Conservation (phyloP, 164 flowering plant genomes). For the Cinnamomum chago region DNA sequence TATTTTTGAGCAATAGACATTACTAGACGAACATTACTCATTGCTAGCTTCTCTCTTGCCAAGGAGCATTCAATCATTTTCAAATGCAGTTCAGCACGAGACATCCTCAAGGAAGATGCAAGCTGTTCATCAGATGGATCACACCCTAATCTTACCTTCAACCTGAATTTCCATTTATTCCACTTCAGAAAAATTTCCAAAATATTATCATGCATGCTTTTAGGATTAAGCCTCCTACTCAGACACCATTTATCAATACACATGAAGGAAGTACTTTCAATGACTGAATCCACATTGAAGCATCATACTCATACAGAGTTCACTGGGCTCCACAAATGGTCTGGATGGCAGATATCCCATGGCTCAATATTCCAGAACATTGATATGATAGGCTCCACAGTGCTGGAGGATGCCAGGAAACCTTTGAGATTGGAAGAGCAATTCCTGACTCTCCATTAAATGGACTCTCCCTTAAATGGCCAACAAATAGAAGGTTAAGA, state of each 20-base stretch:
- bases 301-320: background rate
- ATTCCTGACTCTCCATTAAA: background rate
- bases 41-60: slow-evolving; percentile 88
- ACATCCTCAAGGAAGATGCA: slow-evolving; percentile 64
- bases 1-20: slow-evolving; percentile 91
- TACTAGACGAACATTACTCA: slow-evolving; percentile 96
- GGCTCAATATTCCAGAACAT: background rate
- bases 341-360: background rate
- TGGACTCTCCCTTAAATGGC: no score
- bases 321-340: background rate
- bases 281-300: background rate
- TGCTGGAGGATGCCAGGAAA: background rate
- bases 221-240: background rate
- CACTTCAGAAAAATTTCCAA: background rate
- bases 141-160: slow-evolving; percentile 72
- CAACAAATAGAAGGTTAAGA: no score
- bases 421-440: background rate
- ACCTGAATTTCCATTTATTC: slow-evolving; percentile 31
- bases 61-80: slow-evolving; percentile 60
- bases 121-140: slow-evolving; percentile 90
- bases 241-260: background rate
- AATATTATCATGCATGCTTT: background rate
- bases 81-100: slow-evolving; percentile 56
- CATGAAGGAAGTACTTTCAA: no score
- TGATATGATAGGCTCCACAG: background rate